phyloP scores from a whole-genome alignment of 2,329 filamentous ascomycete species.

The Pestalotiopsis sp. region DNA sequence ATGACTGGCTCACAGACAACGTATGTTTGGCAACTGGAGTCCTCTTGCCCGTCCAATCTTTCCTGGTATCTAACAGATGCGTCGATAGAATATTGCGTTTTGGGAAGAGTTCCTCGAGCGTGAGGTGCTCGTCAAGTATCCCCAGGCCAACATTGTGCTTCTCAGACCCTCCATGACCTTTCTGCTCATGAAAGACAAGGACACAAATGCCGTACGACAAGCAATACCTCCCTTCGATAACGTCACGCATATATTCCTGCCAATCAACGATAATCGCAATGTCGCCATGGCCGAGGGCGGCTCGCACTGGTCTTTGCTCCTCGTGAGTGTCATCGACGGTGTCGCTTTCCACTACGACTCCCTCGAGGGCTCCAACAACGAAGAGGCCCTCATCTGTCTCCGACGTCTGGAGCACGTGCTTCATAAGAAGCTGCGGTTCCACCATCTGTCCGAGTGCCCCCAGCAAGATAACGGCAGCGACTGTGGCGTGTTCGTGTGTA shows the following conservation, averaged over 20 bases:
- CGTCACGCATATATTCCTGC: conserved; percentile 92
- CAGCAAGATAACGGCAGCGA: conserved; percentile 92
- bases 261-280: conserved; percentile 86
- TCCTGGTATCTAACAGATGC: not conserved
- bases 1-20: conserved; percentile 97
- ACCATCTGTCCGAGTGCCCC: conserved; percentile 82
- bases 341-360: conserved; percentile 98
- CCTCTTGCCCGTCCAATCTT: not conserved
- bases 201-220: conserved; percentile 58
- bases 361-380: conserved; percentile 73
- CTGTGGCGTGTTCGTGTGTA: conserved; percentile 94
- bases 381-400: conserved; percentile 71
- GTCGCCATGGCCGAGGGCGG: conserved; percentile 82
- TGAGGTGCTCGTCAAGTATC: conserved; percentile 79
- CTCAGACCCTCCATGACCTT: conserved; percentile 92
- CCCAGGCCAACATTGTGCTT: conserved; percentile 84
- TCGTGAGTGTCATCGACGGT: conserved; percentile 86
- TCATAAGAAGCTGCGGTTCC: conserved; percentile 69
- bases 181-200: conserved; percentile 77
- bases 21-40: conserved; percentile 50
- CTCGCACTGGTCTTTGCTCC: conserved; percentile 90
- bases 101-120: conserved; percentile 98
- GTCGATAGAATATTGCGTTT: conserved; percentile 81
- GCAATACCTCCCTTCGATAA: conserved; percentile 80
- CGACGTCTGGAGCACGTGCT: conserved; percentile 72